A percentile compares a stretch with the other conserved stretches of the same genome.
Evolutionary conservation across 345 rosid species (phyloP).

Genomic region (Syzygium aromaticum): DNA sequence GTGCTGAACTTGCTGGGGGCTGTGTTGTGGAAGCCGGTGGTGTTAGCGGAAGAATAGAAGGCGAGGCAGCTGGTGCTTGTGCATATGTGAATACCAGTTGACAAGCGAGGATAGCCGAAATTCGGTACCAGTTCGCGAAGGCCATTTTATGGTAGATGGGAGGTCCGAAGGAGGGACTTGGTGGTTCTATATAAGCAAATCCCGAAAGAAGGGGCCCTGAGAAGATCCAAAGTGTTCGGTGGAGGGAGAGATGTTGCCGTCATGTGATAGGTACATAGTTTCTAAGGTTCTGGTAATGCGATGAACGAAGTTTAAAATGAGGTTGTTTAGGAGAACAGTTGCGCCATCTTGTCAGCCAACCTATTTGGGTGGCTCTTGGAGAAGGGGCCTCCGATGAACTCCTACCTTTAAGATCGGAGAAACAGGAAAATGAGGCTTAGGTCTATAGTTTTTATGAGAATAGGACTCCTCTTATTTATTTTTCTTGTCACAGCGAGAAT

Average conservation of each 20-base stretch:
- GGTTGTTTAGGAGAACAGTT: not conserved
- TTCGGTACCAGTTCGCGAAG: conserved; percentile 21
- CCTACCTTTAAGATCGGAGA: not conserved
- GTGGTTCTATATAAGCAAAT: not conserved
- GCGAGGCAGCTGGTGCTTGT: conserved; percentile 70
- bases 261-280: conserved; percentile 43
- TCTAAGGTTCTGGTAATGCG: conserved; percentile 18
- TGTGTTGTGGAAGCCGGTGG: conserved; percentile 29
- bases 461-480: not conserved
- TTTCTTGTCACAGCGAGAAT: not conserved
- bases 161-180: conserved; percentile 3
- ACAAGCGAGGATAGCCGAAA: conserved; percentile 28
- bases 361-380: not conserved
- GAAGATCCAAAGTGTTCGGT: conserved; percentile 24
- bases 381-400: not conserved
- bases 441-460: not conserved
- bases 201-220: not conserved
- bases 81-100: conserved; percentile 33
- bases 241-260: conserved; percentile 41
- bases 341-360: not conserved
- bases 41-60: conserved; percentile 26
- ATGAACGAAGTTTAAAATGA: not conserved
- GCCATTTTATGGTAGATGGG: conserved; percentile 36
- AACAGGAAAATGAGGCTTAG: not conserved
- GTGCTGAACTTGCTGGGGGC: conserved; percentile 27